These are phyloP conservation scores for Coemansia nantahalensis DNA, from an alignment of 192 early-diverging fungal genomes.

Conservation along the genomic window DNA sequence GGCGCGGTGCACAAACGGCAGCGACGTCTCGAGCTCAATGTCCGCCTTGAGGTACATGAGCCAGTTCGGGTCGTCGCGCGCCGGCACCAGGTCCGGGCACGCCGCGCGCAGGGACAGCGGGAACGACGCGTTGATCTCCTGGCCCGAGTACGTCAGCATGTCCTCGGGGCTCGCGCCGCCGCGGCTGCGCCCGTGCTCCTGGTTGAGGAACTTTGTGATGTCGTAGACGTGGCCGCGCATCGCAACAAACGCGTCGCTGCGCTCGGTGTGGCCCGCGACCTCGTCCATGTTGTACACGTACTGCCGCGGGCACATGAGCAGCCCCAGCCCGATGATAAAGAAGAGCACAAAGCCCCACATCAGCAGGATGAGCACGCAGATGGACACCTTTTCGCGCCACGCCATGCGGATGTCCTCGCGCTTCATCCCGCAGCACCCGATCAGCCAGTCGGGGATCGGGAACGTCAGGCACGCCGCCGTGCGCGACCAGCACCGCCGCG, in stretches of 20 bases:
- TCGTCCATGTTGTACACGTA: conserved; percentile 61
- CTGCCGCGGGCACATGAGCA: conserved; percentile 78
- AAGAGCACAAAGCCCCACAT: conserved; percentile 78
- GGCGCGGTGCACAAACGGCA: conserved; percentile 29
- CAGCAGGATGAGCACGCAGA: conserved; percentile 81
- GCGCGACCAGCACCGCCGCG: conserved; percentile 41
- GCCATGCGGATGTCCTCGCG: conserved; percentile 92
- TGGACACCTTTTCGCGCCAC: conserved; percentile 88
- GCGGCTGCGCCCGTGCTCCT: conserved; percentile 56
- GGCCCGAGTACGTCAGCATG: conserved; percentile 56
- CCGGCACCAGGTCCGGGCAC: conserved; percentile 53
- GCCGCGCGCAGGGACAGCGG: conserved; percentile 58
- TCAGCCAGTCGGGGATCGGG: conserved; percentile 36
- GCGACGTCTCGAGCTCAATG: conserved; percentile 17
- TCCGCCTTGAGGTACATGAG: conserved; percentile 35
- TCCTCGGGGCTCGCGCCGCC: conserved; percentile 39
- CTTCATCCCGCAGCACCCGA: conserved; percentile 62
- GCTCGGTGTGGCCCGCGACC: conserved; percentile 58
- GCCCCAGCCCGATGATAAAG: conserved; percentile 81
- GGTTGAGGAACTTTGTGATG: conserved; percentile 60
- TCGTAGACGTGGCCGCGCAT: conserved; percentile 69
- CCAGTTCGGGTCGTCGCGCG: conserved; percentile 33
- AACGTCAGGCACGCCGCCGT: conserved; percentile 32
- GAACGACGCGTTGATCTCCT: conserved; percentile 64
- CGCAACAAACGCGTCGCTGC: conserved; percentile 60